Base-by-base conservation (phyloP, 305 asterid genomes). In the Rubia tinctorum region DNA sequence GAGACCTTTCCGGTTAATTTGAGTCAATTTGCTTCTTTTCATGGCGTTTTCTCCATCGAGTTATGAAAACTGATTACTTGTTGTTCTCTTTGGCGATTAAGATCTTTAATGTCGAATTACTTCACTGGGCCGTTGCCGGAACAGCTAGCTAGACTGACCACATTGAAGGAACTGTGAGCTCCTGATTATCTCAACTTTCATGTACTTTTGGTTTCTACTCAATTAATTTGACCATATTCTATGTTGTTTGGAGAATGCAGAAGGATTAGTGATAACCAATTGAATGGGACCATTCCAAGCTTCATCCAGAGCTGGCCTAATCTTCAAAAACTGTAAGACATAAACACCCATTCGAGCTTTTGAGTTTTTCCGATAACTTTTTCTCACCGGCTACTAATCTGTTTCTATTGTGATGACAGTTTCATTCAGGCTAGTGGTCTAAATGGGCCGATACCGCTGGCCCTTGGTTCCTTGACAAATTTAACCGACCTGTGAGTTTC, bases 341-440 rank as follows among this genome's bases (percentile, higher is more conserved):
- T 17, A 39, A 13, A 20, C 3, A 17, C 56, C 25, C 37, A 39
- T 66, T 20, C 45, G 1, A 64, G 10, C 13, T 66, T 43, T 3
- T 20, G 55, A 66, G 10, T 5, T 17, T 66, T 49, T 13, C 34
- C 37, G 12, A 5, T 39, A 15, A 25, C 5, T 7, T 30, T 45
- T 45, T 9, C 47, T 5, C 10, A 11, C 27, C 18, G 20, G 60
- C n/a, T 39, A 40, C 40, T 56, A 1, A 27, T 66, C 15, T 62
- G 73, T 60, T 43, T 66, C 25, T 66, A 69, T 60, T 47, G 72
- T 66, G 63, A 42, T 85, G 75, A 34, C 90, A 89, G 97, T 51
- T 76, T 14, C 42, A 86, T 89, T 67, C 96, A 85, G 81, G 96
- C 73, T 18, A 89, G 93, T 78, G 93, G 96, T 69, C 76, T 91